A percentile compares a stretch with the other conserved stretches of the same genome.
phyloP scores from a whole-genome alignment of 164 flowering plant genomes.

The Macadamia integrifolia region DNA sequence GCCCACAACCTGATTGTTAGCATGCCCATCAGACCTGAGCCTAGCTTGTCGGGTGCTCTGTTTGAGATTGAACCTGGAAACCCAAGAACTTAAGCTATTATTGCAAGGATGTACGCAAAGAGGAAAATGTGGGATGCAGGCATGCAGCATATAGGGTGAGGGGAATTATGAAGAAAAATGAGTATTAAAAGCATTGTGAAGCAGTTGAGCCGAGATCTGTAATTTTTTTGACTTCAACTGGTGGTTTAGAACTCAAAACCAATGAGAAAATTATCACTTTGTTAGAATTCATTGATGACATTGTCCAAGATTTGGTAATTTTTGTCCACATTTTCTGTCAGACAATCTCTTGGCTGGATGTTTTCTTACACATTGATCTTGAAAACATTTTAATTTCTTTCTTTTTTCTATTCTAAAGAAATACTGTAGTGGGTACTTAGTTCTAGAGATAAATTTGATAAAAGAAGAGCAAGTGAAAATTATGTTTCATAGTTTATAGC shows the following conservation, averaged over 20 bases:
- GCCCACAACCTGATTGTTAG: conserved; percentile 12
- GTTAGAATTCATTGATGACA: too few relatives aligned
- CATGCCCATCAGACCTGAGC: conserved; percentile 12
- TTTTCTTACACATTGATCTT: too few relatives aligned
- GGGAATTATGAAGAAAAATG: conserved; percentile 10
- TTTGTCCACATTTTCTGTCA: too few relatives aligned
- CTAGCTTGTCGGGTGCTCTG: conserved; percentile 18
- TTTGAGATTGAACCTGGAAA: conserved; percentile 17
- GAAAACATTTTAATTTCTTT: too few relatives aligned
- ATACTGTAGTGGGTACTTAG: too few relatives aligned
- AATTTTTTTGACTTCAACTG: too few relatives aligned
- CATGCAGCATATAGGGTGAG: conserved; percentile 8
- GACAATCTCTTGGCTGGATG: too few relatives aligned
- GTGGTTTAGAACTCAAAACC: too few relatives aligned
- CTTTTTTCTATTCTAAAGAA: too few relatives aligned
- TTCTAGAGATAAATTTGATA: too few relatives aligned
- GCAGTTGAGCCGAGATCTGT: neutral
- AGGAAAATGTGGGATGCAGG: conserved; percentile 17
- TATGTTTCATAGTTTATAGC: neutral
- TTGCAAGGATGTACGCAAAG: conserved; percentile 16
- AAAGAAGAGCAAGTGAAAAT: neutral
- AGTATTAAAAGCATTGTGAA: conserved; percentile 7
- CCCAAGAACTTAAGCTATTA: conserved; percentile 14
- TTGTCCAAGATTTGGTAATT: too few relatives aligned
- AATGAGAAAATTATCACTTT: too few relatives aligned